Conservation (phyloP, 352 stramenopile genomes). For the Phytophthora fragariae region DNA sequence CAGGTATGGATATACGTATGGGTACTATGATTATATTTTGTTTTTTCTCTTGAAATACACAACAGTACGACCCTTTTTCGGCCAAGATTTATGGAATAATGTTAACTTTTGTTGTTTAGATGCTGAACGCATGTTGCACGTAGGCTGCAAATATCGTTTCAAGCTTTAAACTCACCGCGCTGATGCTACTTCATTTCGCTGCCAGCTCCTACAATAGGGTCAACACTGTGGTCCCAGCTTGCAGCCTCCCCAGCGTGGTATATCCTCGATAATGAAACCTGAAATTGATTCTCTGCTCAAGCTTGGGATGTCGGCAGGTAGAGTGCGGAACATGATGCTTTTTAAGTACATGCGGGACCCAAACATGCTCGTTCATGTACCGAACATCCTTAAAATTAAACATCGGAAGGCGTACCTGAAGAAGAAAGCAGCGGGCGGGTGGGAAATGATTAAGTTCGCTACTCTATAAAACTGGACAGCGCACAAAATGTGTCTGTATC, state of each 20-base stretch:
- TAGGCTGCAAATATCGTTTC: no score
- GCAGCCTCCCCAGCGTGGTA: neutral
- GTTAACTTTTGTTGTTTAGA: neutral
- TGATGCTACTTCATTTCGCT: neutral
- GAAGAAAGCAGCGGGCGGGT: neutral
- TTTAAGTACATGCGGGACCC: neutral
- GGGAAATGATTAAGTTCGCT: neutral
- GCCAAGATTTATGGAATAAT: neutral
- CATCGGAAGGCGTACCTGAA: neutral
- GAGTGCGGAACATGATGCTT: slow-evolving; percentile 1
- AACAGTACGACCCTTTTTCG: no score
- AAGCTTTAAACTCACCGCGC: no score
- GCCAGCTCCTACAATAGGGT: neutral
- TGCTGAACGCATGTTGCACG: neutral
- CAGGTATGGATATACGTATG: no score
- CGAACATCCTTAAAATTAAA: neutral
- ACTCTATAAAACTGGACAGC: neutral
- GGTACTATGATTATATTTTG: no score
- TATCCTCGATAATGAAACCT: neutral
- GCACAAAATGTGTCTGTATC: neutral
- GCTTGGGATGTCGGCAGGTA: neutral
- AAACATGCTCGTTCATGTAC: neutral
- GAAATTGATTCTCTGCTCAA: neutral
- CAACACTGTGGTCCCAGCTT: neutral
- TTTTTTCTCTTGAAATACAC: no score